Conservation (phyloP, 2,329 filamentous ascomycete species). For the Cladophialophora carrionii region DNA sequence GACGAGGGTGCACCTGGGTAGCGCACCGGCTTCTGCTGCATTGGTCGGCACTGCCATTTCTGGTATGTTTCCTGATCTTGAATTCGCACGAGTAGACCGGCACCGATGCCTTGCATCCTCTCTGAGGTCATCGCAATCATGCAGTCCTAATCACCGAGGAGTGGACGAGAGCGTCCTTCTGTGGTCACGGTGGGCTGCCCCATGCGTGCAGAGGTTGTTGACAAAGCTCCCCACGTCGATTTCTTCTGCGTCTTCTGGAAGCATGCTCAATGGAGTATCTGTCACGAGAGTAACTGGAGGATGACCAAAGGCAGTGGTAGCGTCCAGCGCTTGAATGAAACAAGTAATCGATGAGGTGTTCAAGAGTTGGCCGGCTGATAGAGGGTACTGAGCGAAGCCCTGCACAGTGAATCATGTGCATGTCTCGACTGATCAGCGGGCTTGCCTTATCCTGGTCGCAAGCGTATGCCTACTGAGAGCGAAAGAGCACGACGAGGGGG, state of each 20-base stretch:
- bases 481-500: not conserved
- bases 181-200: not conserved
- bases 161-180: not conserved
- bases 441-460: not conserved
- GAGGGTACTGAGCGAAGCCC: not conserved
- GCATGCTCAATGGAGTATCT: constrained; percentile 1
- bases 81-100: not conserved
- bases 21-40: not conserved
- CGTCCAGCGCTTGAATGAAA: constrained; percentile 2
- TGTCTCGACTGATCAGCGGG: not conserved
- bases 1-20: not conserved
- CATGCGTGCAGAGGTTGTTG: not conserved
- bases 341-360: constrained; percentile 9
- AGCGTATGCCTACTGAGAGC: not conserved
- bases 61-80: not conserved
- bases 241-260: constrained; percentile 11
- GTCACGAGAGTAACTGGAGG: not conserved
- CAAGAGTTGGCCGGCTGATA: not conserved
- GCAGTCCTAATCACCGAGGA: not conserved
- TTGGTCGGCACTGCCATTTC: not conserved
- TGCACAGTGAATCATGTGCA: not conserved
- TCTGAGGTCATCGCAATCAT: not conserved
- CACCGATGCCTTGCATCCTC: not conserved
- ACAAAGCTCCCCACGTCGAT: not conserved
- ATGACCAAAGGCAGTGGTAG: not conserved